phyloP scores from a whole-genome alignment of 2,329 filamentous ascomycete species.

The Eutypa lata region DNA sequence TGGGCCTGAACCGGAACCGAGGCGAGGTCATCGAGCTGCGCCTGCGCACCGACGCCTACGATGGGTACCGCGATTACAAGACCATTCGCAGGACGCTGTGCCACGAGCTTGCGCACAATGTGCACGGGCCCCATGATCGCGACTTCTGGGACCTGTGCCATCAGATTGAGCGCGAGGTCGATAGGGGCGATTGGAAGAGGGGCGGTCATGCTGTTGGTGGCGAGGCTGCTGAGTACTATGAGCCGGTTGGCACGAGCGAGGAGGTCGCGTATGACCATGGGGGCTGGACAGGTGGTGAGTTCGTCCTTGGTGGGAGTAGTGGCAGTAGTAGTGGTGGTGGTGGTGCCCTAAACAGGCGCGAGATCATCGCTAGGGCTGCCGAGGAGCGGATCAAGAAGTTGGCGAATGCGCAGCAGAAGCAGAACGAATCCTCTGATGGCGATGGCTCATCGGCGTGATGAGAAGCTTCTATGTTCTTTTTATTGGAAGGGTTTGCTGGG shows the following conservation, averaged over 20 bases:
- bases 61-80: constrained; percentile 90
- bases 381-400: constrained; percentile 60
- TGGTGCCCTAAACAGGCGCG: constrained; percentile 63
- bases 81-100: constrained; percentile 89
- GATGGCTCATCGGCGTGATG: not conserved
- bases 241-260: constrained; percentile 45
- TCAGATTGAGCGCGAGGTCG: constrained; percentile 84
- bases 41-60: constrained; percentile 87
- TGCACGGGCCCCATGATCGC: constrained; percentile 77
- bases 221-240: constrained; percentile 60
- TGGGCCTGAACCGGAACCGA: constrained; percentile 82
- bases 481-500: no score
- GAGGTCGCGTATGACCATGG: constrained; percentile 64
- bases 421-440: not conserved
- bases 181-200: constrained; percentile 71
- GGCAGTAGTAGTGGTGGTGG: constrained; percentile 26
- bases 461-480: no score
- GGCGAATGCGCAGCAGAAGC: not conserved
- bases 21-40: constrained; percentile 90
- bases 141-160: constrained; percentile 88
- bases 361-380: constrained; percentile 71
- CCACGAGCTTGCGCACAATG: constrained; percentile 93
- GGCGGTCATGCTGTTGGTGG: constrained; percentile 66
- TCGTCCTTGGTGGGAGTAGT: constrained; percentile 61
- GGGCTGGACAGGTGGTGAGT: constrained; percentile 77